Percentiles rank a stretch among this genome's conserved stretches.
These are phyloP conservation scores for Cucurbita argyrosperma DNA, from an alignment of 306 rosid genomes.

Conservation along the genomic window DNA sequence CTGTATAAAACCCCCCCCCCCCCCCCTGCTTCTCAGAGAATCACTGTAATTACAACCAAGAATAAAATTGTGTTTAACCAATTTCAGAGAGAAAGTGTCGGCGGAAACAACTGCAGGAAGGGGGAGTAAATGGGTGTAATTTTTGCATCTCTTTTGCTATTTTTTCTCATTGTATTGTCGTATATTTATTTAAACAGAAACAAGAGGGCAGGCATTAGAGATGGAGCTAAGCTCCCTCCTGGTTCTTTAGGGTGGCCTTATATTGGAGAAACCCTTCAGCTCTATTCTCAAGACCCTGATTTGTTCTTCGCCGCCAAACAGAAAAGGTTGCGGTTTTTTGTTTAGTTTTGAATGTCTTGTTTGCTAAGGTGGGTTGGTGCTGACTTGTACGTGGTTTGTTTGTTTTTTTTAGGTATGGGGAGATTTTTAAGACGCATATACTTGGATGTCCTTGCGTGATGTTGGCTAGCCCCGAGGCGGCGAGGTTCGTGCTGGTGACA, in stretches of 20 bases:
- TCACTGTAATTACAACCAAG: background rate
- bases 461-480: slow-evolving; percentile 82
- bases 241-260: slow-evolving; percentile 94
- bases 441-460: slow-evolving; percentile 74
- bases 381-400: no score
- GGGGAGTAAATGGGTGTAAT: slow-evolving; percentile 22
- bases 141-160: slow-evolving; percentile 19
- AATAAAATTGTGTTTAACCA: background rate
- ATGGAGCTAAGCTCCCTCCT: slow-evolving; percentile 60
- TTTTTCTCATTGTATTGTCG: slow-evolving; percentile 21
- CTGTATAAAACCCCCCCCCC: slow-evolving; percentile 4
- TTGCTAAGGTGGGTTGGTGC: no score
- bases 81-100: background rate
- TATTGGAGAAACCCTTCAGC: slow-evolving; percentile 78
- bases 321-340: slow-evolving; percentile 32
- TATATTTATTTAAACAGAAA: slow-evolving; percentile 12
- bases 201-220: slow-evolving; percentile 8
- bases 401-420: slow-evolving; percentile 46
- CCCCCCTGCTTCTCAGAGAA: background rate
- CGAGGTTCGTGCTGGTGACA: slow-evolving; percentile 58
- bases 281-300: slow-evolving; percentile 69
- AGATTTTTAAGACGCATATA: slow-evolving; percentile 74
- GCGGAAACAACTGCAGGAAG: background rate
- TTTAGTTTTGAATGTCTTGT: background rate
- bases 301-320: slow-evolving; percentile 62